These are phyloP conservation scores for Nakazawaea ernobii DNA, from an alignment of 805 yeast genomes.

Conservation along the genomic window DNA sequence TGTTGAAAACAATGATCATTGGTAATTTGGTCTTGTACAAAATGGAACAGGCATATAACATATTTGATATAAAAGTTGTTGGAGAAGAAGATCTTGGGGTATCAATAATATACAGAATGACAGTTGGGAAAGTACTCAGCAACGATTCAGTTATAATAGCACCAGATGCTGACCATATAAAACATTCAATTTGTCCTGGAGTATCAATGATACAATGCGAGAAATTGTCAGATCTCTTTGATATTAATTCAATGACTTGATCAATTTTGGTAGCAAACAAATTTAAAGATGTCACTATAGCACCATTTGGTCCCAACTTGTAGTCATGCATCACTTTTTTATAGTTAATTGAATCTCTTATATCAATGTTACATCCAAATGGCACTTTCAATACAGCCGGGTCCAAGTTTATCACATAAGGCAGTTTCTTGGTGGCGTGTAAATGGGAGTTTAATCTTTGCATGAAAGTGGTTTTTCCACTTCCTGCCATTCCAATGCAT, in stretches of 20 bases:
- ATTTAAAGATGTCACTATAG: slow-evolving; percentile 91
- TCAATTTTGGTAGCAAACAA: slow-evolving; percentile 93
- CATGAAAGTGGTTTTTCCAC: slow-evolving; percentile 97
- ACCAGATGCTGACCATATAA: slow-evolving; percentile 98
- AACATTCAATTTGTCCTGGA: slow-evolving; percentile 98
- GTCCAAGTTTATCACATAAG: slow-evolving; percentile 90
- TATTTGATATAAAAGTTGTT: slow-evolving; percentile 94
- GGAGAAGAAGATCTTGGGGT: slow-evolving; percentile 95
- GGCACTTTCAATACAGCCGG: slow-evolving; percentile 97
- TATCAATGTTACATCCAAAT: slow-evolving; percentile 89
- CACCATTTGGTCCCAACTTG: slow-evolving; percentile 96
- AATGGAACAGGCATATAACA: slow-evolving; percentile 97
- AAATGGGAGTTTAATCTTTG: slow-evolving; percentile 89
- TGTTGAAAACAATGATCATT: slow-evolving; percentile 93
- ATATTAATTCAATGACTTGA: slow-evolving; percentile 83
- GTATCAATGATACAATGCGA: slow-evolving; percentile 86
- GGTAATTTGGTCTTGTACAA: slow-evolving; percentile 94
- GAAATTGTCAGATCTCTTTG: slow-evolving; percentile 58
- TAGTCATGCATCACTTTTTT: slow-evolving; percentile 95
- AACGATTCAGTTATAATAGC: slow-evolving; percentile 94
- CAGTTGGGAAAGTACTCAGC: slow-evolving; percentile 93
- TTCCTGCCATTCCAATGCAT: slow-evolving; percentile 47
- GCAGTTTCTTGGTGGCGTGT: slow-evolving; percentile 65
- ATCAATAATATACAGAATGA: slow-evolving; percentile 92
- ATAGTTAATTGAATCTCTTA: slow-evolving; percentile 92